A percentile compares a stretch with the other conserved stretches of the same genome.
Conservation (phyloP, 1,284 basidiomycete species). For the Mycosarcoma mackinlayi region DNA sequence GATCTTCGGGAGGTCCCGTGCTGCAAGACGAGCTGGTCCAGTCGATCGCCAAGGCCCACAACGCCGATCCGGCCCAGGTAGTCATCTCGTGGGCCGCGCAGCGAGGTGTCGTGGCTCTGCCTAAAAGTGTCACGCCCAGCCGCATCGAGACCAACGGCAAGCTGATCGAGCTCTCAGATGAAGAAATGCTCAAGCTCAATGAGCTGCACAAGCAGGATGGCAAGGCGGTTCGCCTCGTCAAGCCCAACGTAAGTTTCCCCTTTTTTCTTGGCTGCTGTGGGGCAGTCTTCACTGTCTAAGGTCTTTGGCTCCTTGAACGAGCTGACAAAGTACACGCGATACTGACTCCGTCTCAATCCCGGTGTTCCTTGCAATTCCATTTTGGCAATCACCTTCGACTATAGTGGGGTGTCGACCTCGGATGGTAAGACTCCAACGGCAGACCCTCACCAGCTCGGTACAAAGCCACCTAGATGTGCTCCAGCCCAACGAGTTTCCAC, state of each 20-base stretch:
- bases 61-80: conserved; percentile 51
- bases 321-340: too few species aligned
- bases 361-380: too few species aligned
- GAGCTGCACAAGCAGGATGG: conserved; percentile 53
- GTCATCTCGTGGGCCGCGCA: conserved; percentile 53
- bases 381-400: too few species aligned
- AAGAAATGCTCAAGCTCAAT: conserved; percentile 55
- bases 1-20: conserved; percentile 47
- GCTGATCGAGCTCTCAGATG: conserved; percentile 41
- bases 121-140: conserved; percentile 55
- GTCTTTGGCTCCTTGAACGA: too few species aligned
- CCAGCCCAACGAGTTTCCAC: too few species aligned
- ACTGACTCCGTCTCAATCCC: too few species aligned
- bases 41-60: conserved; percentile 50
- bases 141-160: conserved; percentile 59
- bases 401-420: conserved; percentile 52
- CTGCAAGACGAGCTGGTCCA: conserved; percentile 42
- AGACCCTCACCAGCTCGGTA: too few species aligned
- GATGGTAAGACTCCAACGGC: conserved; percentile 8
- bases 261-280: too few species aligned
- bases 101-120: conserved; percentile 51
- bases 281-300: too few species aligned
- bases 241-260: conserved; percentile 52
- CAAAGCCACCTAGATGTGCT: too few species aligned
- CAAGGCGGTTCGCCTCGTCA: conserved; percentile 49